Base-by-base conservation (phyloP, 306 rosid genomes). In the Rosa rugosa region DNA sequence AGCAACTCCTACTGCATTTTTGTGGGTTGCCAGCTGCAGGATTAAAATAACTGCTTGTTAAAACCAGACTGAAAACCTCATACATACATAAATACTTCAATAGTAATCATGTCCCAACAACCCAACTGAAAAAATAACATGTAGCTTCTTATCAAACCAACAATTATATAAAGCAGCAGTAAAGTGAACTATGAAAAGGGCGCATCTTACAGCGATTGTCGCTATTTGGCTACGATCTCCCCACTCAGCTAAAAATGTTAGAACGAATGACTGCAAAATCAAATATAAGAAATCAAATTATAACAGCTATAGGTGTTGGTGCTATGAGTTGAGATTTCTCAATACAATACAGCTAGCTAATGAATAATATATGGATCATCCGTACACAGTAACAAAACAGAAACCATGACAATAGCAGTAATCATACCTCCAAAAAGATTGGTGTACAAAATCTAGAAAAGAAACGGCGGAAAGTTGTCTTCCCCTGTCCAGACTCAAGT, bases 161-260 rank as follows among this genome's bases (percentile, higher is more conserved):
- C 22, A 16, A 34, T 34, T 14, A 17, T 27, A 31, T 12, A 75
- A 45, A 74, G 46, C 54, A 53, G 64, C 64, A 9, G 64, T 40
- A 23, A 60, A 71, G 51, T 72, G 72, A 69, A 51, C 73, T 40
- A 72, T 18, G 65, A 31, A n/a, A 67, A 36, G 64, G 34, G 54
- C 20, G n/a, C 13, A 18, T 34, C 99, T 88, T 88, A 96, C 99
- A 20, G 99, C 99, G 80, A 96, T 96, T 57, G 99, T 96, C 0
- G 99, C 99, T 81, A 96, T 96, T 86, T 96, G 99, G 90, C 99
- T 96, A 23, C 98, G 99, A 80, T 96, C 99, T 5, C 99, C 99
- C 99, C 99, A 96, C 86, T 96, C 99, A 10, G 99, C 99, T 71
- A 96, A 91, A 83, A 96, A 96, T 57, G 99, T 96, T 77, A 96